Evolutionary conservation across 2,329 filamentous ascomycete species (phyloP).

Genomic region (Xenoacremonium recifei): DNA sequence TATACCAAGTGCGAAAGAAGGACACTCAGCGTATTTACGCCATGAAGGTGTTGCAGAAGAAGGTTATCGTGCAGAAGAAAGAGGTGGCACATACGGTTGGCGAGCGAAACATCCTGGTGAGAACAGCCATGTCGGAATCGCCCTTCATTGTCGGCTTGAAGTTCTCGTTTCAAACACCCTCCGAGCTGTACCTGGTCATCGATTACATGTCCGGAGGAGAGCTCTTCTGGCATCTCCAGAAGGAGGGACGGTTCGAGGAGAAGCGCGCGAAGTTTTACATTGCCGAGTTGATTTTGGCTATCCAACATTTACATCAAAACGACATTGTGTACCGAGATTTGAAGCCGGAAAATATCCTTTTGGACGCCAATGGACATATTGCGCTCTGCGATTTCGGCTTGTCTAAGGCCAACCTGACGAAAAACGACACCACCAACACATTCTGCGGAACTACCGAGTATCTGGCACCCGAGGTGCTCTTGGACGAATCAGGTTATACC

Average conservation of each 20-base stretch:
- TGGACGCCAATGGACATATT: conserved; percentile 97
- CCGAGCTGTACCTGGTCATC: conserved; percentile 95
- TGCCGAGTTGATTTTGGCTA: conserved; percentile 90
- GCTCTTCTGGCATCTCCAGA: conserved; percentile 97
- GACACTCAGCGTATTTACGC: conserved; percentile 95
- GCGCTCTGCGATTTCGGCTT: conserved; percentile 96
- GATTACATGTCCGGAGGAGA: conserved; percentile 99
- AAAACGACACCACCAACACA: conserved; percentile 97
- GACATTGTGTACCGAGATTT: conserved; percentile 97
- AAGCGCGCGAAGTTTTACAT: conserved; percentile 98
- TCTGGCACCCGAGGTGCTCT: conserved; percentile 87
- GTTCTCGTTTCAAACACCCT: conserved; percentile 97
- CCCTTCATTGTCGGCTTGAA: conserved; percentile 98
- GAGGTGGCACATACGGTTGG: conserved; percentile 96
- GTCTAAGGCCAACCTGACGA: conserved; percentile 94
- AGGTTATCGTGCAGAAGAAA: conserved; percentile 99
- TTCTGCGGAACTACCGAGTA: conserved; percentile 99
- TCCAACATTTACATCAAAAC: conserved; percentile 93
- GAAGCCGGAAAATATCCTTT: conserved; percentile 95
- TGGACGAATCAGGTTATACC: conserved; percentile 96
- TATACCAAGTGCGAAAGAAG: conserved; percentile 97
- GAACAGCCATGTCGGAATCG: conserved; percentile 92
- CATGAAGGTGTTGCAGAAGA: conserved; percentile 99
- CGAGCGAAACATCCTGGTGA: conserved; percentile 94
- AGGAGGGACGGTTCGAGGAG: conserved; percentile 94